These are phyloP conservation scores for Deinandra increscens DNA, from an alignment of 129 eudicot genomes.

Conservation along the genomic window DNA sequence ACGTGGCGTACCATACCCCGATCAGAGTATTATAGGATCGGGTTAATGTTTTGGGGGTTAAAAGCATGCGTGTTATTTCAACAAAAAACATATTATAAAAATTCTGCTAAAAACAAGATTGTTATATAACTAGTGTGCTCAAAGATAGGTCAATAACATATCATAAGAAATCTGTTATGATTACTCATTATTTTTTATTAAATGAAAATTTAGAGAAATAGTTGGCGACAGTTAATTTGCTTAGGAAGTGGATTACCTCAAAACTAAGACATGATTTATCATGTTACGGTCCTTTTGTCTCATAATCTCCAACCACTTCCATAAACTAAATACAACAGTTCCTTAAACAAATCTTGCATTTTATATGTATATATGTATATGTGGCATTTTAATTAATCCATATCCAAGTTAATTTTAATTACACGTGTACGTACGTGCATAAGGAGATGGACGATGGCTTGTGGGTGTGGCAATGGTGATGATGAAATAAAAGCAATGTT, in stretches of 20 bases:
- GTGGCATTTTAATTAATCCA: too few species aligned
- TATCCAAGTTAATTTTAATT: slow-evolving; percentile 6
- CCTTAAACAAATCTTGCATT: slow-evolving; percentile 11
- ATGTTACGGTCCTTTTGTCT: slow-evolving; percentile 33
- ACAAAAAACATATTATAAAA: too few species aligned
- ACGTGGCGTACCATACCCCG: too few species aligned
- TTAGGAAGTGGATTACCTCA: slow-evolving; percentile 35
- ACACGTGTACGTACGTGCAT: slow-evolving; percentile 28
- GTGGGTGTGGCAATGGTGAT: slow-evolving; percentile 53
- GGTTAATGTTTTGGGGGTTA: too few species aligned
- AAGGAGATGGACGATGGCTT: slow-evolving; percentile 36
- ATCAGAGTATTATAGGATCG: too few species aligned
- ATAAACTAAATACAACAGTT: slow-evolving; percentile 13
- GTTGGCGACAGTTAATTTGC: slow-evolving; percentile 44
- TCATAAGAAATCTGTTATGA: too few species aligned
- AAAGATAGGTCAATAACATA: too few species aligned
- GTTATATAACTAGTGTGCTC: too few species aligned
- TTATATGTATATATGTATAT: too few species aligned
- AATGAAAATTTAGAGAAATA: slow-evolving; percentile 29
- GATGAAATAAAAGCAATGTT: slow-evolving; percentile 39
- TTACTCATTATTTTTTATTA: not conserved
- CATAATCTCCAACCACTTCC: slow-evolving; percentile 34
- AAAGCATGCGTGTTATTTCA: too few species aligned
- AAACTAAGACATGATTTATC: slow-evolving; percentile 34
- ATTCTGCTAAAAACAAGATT: too few species aligned